Evolutionary conservation across 2,329 filamentous ascomycete genomes (phyloP).

Genomic region (Cladobotryum mycophilum): DNA sequence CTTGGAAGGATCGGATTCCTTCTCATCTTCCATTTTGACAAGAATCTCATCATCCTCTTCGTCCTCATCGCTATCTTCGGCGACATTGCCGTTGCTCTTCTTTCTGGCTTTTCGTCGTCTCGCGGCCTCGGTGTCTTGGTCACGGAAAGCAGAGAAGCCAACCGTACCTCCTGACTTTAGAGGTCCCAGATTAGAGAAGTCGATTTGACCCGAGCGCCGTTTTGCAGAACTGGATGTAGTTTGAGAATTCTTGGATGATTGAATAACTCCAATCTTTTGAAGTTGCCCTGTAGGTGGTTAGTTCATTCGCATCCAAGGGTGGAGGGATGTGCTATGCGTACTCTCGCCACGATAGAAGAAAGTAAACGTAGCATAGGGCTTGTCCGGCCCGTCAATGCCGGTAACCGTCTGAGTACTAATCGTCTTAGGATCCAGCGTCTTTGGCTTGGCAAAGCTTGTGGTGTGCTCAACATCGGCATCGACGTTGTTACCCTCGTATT

Average conservation of each 20-base stretch:
- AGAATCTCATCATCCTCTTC: conserved; percentile 60
- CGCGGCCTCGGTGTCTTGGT: conserved; percentile 51
- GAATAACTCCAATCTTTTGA: conserved; percentile 89
- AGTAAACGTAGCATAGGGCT: conserved; percentile 93
- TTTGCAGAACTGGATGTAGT: conserved; percentile 59
- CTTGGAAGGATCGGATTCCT: conserved; percentile 48
- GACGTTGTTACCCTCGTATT: conserved; percentile 49
- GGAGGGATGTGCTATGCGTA: conserved; percentile 40
- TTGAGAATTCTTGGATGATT: conserved; percentile 58
- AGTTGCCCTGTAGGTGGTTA: conserved; percentile 65
- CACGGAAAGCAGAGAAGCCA: conserved; percentile 83
- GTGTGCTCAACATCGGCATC: conserved; percentile 91
- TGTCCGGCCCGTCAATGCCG: conserved; percentile 90
- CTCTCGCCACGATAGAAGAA: conserved; percentile 96
- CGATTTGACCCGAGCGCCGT: conserved; percentile 73
- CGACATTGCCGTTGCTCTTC: conserved; percentile 61
- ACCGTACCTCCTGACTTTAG: conserved; percentile 83
- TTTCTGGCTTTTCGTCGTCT: conserved; percentile 53
- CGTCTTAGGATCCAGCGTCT: conserved; percentile 89
- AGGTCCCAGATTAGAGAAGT: conserved; percentile 79
- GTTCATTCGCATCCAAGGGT: conserved; percentile 2
- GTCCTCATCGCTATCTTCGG: conserved; percentile 67
- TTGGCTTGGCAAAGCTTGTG: conserved; percentile 94
- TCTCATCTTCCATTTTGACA: conserved; percentile 61
- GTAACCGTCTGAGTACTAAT: conserved; percentile 99